A percentile compares a stretch with the other conserved stretches of the same genome.
Evolutionary conservation across 768 basidiomycete species (phyloP).

Genomic region (Hemileccinum rubropunctum): DNA sequence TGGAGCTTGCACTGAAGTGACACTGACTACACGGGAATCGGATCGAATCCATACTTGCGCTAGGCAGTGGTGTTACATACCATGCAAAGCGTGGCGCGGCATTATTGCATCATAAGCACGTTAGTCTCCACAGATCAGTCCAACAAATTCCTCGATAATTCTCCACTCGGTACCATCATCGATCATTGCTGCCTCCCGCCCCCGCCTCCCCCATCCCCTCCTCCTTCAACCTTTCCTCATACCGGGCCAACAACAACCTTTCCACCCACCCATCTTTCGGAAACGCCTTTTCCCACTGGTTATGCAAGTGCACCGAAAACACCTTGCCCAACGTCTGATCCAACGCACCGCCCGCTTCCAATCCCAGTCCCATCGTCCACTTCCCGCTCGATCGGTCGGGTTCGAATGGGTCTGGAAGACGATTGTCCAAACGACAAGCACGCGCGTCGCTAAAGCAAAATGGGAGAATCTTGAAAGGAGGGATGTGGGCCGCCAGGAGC

Average conservation of each 20-base stretch:
- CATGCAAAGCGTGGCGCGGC: too few relatives aligned
- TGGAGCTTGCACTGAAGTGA: too few relatives aligned
- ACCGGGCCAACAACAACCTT: constrained; percentile 64
- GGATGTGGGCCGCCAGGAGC: constrained; percentile 65
- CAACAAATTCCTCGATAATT: too few relatives aligned
- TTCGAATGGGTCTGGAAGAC: constrained; percentile 88
- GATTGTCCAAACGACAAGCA: constrained; percentile 88
- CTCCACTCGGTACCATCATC: too few relatives aligned
- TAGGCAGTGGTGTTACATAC: too few relatives aligned
- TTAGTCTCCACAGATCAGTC: too few relatives aligned
- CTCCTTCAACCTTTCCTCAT: constrained; percentile 40
- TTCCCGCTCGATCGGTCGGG: constrained; percentile 49
- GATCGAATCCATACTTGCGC: too few relatives aligned
- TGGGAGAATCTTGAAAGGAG: constrained; percentile 89
- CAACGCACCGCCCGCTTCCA: constrained; percentile 60
- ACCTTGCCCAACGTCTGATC: constrained; percentile 64
- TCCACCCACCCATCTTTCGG: constrained; percentile 87
- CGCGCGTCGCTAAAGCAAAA: constrained; percentile 94
- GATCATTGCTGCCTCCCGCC: too few relatives aligned
- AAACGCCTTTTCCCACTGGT: constrained; percentile 91
- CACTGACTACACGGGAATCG: too few relatives aligned
- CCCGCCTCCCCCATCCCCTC: neutral
- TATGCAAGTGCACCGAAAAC: constrained; percentile 91
- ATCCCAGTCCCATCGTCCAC: constrained; percentile 67
- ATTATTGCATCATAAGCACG: too few relatives aligned